A percentile compares a stretch with the other conserved stretches of the same genome.
These are phyloP conservation scores for Phylloporus sp. DNA, from an alignment of 1,284 basidiomycete genomes.

Conservation along the genomic window DNA sequence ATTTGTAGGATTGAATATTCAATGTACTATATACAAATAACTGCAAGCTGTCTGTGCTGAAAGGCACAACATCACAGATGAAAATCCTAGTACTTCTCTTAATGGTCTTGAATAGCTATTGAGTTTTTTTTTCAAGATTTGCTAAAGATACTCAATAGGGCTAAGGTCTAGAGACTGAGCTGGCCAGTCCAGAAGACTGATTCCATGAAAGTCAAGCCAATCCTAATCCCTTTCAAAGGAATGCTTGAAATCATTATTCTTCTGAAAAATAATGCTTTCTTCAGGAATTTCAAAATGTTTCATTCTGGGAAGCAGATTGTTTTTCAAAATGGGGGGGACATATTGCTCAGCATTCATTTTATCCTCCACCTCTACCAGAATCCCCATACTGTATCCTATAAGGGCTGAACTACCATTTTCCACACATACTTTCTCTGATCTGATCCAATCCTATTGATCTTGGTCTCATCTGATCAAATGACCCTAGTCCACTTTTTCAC, in stretches of 20 bases:
- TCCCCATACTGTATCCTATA: background rate
- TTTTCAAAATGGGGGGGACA: background rate
- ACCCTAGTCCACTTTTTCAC: background rate
- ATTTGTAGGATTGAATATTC: too few relatives aligned
- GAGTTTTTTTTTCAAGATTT: too few relatives aligned
- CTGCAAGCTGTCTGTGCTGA: too few relatives aligned
- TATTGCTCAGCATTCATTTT: background rate
- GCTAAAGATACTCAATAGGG: background rate
- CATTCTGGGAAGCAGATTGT: background rate
- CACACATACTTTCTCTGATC: background rate
- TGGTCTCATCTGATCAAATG: background rate
- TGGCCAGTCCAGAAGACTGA: too few relatives aligned
- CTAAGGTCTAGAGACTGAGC: background rate
- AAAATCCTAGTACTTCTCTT: background rate
- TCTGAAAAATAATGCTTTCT: too few relatives aligned
- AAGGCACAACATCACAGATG: too few relatives aligned
- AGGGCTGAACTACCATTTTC: background rate
- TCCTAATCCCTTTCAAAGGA: background rate
- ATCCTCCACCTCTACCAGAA: background rate
- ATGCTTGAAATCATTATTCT: background rate
- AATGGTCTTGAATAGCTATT: too few relatives aligned
- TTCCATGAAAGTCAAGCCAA: background rate
- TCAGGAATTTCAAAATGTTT: background rate
- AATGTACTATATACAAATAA: too few relatives aligned
- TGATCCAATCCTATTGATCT: background rate